Conservation (phyloP, 208 protist species). For the Blechomonas ayalai region DNA sequence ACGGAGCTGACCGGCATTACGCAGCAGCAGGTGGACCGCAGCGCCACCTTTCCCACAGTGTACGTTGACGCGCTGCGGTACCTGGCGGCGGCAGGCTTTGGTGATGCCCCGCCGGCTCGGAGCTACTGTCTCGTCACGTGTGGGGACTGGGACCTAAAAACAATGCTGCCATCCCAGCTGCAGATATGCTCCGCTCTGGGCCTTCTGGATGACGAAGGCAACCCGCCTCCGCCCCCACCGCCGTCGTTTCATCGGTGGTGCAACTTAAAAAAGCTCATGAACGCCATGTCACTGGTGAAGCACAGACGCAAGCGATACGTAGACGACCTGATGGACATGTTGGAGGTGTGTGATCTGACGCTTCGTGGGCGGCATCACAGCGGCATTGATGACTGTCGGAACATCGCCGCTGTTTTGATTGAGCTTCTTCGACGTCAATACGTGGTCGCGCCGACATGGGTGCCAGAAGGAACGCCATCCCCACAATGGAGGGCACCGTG, state of each 20-base stretch:
- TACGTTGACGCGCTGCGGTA: conserved; percentile 53
- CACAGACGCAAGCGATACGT: neutral
- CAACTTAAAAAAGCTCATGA: conserved; percentile 88
- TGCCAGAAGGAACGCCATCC: neutral
- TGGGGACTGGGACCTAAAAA: conserved; percentile 92
- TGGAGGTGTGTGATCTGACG: conserved; percentile 39
- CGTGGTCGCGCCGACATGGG: conserved; percentile 23
- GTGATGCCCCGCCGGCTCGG: conserved; percentile 28
- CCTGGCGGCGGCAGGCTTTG: conserved; percentile 30
- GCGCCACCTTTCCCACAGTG: conserved; percentile 53
- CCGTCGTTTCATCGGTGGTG: conserved; percentile 64
- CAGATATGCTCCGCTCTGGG: conserved; percentile 13
- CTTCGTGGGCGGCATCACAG: conserved; percentile 85
- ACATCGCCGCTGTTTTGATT: conserved; percentile 79
- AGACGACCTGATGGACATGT: conserved; percentile 62
- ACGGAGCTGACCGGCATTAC: conserved; percentile 83
- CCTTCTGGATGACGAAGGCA: too few species aligned
- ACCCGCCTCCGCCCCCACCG: too few species aligned
- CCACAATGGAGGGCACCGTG: neutral
- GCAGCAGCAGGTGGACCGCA: conserved; percentile 45
- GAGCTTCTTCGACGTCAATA: conserved; percentile 34
- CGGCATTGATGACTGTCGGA: conserved; percentile 92
- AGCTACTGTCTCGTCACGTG: conserved; percentile 89
- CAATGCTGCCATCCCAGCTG: conserved; percentile 75
- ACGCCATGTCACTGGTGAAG: neutral